A percentile compares a stretch with the other conserved stretches of the same genome.
phyloP scores from a whole-genome alignment of 179 eudicot genomes.

The Drosera spatulata region DNA sequence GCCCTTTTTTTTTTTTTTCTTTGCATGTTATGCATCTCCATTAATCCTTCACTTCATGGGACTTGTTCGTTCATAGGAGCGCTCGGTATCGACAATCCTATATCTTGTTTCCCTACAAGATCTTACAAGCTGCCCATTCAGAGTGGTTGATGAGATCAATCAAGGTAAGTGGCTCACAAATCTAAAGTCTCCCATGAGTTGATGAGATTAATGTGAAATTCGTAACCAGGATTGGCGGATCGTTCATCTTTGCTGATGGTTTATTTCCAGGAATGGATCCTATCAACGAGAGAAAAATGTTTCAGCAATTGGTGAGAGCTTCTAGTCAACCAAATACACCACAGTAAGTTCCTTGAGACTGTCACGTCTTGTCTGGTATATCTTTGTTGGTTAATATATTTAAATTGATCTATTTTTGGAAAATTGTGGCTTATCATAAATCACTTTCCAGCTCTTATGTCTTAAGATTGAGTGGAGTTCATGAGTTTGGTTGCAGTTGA shows the following conservation, averaged over 20 bases:
- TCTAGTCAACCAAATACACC: constrained; percentile 94
- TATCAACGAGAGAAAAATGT: constrained; percentile 93
- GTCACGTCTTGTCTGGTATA: background rate
- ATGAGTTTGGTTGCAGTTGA: too few relatives aligned
- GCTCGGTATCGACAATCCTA: constrained; percentile 94
- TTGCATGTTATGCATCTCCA: background rate
- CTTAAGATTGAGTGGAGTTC: too few relatives aligned
- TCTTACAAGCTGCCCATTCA: constrained; percentile 94
- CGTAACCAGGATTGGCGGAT: background rate
- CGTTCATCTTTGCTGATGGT: constrained; percentile 5
- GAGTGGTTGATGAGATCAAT: constrained; percentile 99
- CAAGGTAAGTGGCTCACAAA: constrained; percentile 44
- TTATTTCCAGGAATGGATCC: constrained; percentile 85
- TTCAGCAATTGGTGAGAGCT: constrained; percentile 95
- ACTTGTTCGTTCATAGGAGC: constrained; percentile 49
- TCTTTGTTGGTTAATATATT: too few relatives aligned
- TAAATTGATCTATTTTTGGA: too few relatives aligned
- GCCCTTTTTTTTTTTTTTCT: background rate
- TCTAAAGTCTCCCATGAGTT: too few relatives aligned
- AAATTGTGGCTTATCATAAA: too few relatives aligned
- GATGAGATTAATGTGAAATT: too few relatives aligned
- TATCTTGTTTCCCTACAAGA: constrained; percentile 98
- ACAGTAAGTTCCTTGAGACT: constrained; percentile 49
- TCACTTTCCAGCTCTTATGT: too few relatives aligned
- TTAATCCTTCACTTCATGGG: background rate